Conservation (phyloP, 345 rosid genomes). For the Eucalyptus sideroxylon region DNA sequence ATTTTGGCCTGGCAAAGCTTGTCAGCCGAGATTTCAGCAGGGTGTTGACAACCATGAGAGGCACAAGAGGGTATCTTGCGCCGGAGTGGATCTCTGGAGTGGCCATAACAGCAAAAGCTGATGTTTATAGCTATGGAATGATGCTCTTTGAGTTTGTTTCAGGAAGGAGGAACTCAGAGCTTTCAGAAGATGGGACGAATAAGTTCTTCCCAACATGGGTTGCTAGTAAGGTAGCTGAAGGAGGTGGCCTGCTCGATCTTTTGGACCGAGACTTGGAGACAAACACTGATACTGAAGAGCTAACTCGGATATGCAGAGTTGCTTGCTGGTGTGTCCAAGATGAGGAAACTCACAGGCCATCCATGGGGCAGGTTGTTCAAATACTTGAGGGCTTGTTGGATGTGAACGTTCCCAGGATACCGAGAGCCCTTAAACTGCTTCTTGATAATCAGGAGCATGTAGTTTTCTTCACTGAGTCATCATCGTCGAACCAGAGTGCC, state of each 20-base stretch:
- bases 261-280: slow-evolving; percentile 38
- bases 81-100: slow-evolving; percentile 92
- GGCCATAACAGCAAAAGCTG: slow-evolving; percentile 70
- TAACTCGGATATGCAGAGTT: slow-evolving; percentile 38
- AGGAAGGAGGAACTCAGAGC: slow-evolving; percentile 65
- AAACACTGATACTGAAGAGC: slow-evolving; percentile 41
- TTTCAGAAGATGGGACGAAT: slow-evolving; percentile 28
- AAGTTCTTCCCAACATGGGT: slow-evolving; percentile 55
- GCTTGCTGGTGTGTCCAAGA: slow-evolving; percentile 93
- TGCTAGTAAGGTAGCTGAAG: slow-evolving; percentile 27
- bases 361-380: slow-evolving; percentile 86
- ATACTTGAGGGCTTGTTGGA: slow-evolving; percentile 12
- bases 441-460: background rate
- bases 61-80: slow-evolving; percentile 84
- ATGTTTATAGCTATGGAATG: slow-evolving; percentile 90
- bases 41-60: slow-evolving; percentile 74
- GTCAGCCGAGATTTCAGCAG: slow-evolving; percentile 76
- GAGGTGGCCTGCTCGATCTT: slow-evolving; percentile 27
- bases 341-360: slow-evolving; percentile 55
- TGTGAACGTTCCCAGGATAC: background rate
- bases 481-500: background rate
- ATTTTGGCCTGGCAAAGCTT: slow-evolving; percentile 82
- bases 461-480: background rate
- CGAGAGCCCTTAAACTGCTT: background rate
- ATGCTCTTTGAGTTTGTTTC: slow-evolving; percentile 75